Percentiles rank a stretch among this genome's conserved stretches.
phyloP scores from a whole-genome alignment of 176 grass and related monocot species.

The Metroxylon sagu region DNA sequence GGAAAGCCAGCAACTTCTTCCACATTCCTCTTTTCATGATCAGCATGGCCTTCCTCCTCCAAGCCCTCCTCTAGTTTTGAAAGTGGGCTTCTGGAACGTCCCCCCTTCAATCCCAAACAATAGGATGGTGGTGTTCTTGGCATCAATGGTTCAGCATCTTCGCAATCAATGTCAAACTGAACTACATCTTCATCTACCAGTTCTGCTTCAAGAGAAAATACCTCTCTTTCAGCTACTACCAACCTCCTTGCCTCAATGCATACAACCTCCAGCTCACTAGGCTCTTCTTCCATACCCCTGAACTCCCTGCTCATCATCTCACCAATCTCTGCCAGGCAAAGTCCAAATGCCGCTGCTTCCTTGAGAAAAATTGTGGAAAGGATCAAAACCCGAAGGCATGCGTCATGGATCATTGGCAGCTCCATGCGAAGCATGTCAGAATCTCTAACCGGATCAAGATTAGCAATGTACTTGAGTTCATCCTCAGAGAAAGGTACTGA shows the following conservation, averaged over 20 bases:
- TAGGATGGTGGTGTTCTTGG: constrained; percentile 22
- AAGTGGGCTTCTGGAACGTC: constrained; percentile 38
- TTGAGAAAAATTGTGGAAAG: constrained; percentile 86
- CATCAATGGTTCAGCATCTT: constrained; percentile 32
- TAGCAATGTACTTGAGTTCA: constrained; percentile 67
- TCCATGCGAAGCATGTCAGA: constrained; percentile 66
- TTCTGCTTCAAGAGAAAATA: constrained; percentile 33
- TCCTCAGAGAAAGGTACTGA: constrained; percentile 72
- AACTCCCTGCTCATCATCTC: constrained; percentile 93
- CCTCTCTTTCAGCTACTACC: constrained; percentile 47
- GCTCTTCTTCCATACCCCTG: constrained; percentile 51
- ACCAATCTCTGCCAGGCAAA: constrained; percentile 77
- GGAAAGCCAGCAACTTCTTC: constrained; percentile 29
- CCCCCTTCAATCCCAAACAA: constrained; percentile 36
- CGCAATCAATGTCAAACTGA: constrained; percentile 67
- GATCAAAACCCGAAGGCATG: constrained; percentile 72
- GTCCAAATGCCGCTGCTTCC: constrained; percentile 65
- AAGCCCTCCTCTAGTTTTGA: constrained; percentile 52
- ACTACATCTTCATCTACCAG: constrained; percentile 38
- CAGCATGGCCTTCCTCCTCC: constrained; percentile 40
- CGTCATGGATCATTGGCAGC: constrained; percentile 80
- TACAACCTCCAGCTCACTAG: constrained; percentile 74
- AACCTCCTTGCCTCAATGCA: constrained; percentile 74
- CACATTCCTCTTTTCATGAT: constrained; percentile 40
- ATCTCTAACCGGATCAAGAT: constrained; percentile 72